Conservation (phyloP, 176 grass and related monocot genomes). For the Eragrostis nindensis region DNA sequence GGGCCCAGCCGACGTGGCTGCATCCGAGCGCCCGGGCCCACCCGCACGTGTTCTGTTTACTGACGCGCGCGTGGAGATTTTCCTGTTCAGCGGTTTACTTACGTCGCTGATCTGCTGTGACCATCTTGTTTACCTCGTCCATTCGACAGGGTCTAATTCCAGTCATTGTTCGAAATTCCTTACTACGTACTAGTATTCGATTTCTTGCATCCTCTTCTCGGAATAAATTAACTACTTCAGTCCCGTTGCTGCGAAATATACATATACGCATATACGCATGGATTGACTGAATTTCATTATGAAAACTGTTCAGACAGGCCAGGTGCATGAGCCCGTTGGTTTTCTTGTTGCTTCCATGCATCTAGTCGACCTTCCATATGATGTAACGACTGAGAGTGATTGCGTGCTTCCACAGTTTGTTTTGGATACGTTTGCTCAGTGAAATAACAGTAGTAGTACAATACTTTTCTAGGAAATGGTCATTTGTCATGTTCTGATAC, state of each 20-base stretch:
- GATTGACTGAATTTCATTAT: not conserved
- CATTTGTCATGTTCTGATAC: not conserved
- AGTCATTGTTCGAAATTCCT: not conserved
- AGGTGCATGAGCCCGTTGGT: not conserved
- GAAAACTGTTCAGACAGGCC: not conserved
- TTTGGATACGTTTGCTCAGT: not conserved
- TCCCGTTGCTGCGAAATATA: not conserved
- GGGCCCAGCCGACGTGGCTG: constrained; percentile 55
- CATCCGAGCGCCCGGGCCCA: constrained; percentile 23
- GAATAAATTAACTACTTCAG: not conserved
- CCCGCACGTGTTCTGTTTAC: constrained; percentile 37
- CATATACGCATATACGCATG: not conserved
- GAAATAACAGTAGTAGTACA: not conserved
- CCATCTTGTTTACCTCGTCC: not conserved
- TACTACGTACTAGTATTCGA: not conserved
- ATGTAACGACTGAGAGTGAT: not conserved
- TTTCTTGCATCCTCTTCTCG: not conserved
- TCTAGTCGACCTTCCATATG: too few relatives aligned
- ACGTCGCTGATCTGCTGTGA: not conserved
- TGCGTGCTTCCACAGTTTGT: not conserved
- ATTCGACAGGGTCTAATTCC: not conserved
- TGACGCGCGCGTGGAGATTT: not conserved
- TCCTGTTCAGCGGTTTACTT: not conserved
- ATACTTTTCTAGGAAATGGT: not conserved
- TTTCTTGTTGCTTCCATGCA: not conserved